Evolutionary conservation across 2,329 filamentous ascomycete species (phyloP), one percentile per base, ranked within the genome.

Genomic region (Gaeumannomyces tritici): DNA sequence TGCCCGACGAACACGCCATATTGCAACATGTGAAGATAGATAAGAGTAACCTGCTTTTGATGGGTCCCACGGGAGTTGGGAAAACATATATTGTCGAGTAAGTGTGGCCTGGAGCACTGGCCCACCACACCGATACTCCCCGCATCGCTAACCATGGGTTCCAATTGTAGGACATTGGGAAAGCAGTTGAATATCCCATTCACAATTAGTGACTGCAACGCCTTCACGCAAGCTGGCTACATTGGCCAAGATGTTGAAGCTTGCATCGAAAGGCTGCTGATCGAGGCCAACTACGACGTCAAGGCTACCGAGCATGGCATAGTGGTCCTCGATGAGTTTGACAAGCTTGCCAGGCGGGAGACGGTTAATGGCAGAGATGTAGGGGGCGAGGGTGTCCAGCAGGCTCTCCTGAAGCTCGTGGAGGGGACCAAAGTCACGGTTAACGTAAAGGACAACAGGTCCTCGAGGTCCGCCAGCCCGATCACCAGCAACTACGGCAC

Each of bases 161-260:
- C 42, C 7, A 6, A 51, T 24, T n/a, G 74, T 61, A 96, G 93
- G 74, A 98, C 93, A 0, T 78, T 98, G 54, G 95, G 93, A 67
- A 89, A 92, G 70, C 89, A 95, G 61, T 83, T 99, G n/a, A 93
- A 95, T 64, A 92, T 98, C 0, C 95, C 95, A 0, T 96, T 97
- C 71, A 92, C 90, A 65, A 96, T 96, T 75, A 93, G 91, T 65
- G 93, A 98, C 74, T 98, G 93, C 74, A 97, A 95, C 60, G 90
- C 93, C 7, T 92, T 98, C 66, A 98, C 93, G 0, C 93, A 97
- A 76, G 93, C 93, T 5, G 93, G 95, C 29, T 99, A 99, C 70
- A 97, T 99, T 67, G 95, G 95, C 33, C 93, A 98, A 71, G 95
- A 99, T 72, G 93, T 93, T n/a, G 95, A 99, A 72, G 88, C 91